Conservation (phyloP, 768 basidiomycete genomes). For the Cubamyces lactineus region DNA sequence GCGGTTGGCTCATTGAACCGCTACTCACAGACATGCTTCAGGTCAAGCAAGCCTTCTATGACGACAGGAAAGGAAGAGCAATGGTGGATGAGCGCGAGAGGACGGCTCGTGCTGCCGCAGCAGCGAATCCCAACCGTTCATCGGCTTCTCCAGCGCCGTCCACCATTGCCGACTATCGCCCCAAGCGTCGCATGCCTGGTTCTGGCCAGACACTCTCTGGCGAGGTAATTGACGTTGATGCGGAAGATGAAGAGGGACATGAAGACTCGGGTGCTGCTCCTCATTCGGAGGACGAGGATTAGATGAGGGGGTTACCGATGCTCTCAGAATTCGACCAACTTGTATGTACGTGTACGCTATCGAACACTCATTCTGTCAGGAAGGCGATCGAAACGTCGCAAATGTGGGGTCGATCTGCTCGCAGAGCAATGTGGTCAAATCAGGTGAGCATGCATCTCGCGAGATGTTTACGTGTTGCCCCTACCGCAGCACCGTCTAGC, state of each 20-base stretch:
- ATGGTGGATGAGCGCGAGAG: constrained; percentile 60
- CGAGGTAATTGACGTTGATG: background rate
- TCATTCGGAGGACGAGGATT: constrained; percentile 11
- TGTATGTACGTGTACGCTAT: background rate
- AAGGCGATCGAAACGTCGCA: too few species aligned
- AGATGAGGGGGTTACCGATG: background rate
- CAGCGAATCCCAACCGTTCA: constrained; percentile 16
- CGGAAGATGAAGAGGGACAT: constrained; percentile 4
- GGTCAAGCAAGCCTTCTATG: constrained; percentile 81
- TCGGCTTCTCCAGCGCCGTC: constrained; percentile 8
- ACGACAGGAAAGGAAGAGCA: constrained; percentile 68
- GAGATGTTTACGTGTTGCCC: too few species aligned
- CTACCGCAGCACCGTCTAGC: too few species aligned
- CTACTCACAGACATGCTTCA: constrained; percentile 32
- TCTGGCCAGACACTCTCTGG: constrained; percentile 40
- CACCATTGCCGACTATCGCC: constrained; percentile 3
- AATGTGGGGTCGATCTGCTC: too few species aligned
- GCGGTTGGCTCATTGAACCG: background rate
- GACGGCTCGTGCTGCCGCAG: constrained; percentile 24
- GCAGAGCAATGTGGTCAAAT: too few species aligned
- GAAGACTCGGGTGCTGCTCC: background rate
- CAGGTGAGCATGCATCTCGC: too few species aligned
- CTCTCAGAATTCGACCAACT: background rate
- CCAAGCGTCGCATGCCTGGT: constrained; percentile 39
- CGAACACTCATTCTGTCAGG: background rate